These are phyloP conservation scores for Anthracocystis panici-leucophaei DNA, from an alignment of 1,284 basidiomycete species.

Conservation along the genomic window DNA sequence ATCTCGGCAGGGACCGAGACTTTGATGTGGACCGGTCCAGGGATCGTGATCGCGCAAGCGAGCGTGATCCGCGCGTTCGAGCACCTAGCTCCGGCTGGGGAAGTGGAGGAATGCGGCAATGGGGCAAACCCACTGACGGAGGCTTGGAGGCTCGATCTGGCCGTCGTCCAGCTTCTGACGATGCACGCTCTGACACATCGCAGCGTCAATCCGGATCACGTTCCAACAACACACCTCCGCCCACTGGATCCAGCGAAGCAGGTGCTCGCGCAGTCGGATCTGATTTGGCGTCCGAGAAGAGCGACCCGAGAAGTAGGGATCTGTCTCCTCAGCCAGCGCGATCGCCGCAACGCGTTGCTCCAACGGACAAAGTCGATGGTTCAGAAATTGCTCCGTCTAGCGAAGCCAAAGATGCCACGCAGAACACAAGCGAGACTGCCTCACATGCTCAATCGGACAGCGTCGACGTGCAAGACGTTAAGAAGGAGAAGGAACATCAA, in stretches of 20 bases:
- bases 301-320: slow-evolving; percentile 33
- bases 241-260: slow-evolving; percentile 24
- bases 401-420: background rate
- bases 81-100: slow-evolving; percentile 28
- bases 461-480: background rate
- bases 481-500: background rate
- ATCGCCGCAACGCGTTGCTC: slow-evolving; percentile 3
- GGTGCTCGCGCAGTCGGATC: slow-evolving; percentile 15
- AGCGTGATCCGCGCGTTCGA: slow-evolving; percentile 30
- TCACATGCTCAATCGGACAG: background rate
- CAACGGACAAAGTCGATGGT: background rate
- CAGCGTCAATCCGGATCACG: slow-evolving; percentile 23
- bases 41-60: slow-evolving; percentile 32
- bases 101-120: slow-evolving; percentile 34
- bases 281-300: slow-evolving; percentile 29
- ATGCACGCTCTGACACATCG: slow-evolving; percentile 35
- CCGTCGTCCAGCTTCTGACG: slow-evolving; percentile 32
- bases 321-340: slow-evolving; percentile 22
- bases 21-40: slow-evolving; percentile 44
- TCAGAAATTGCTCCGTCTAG: background rate
- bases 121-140: slow-evolving; percentile 42
- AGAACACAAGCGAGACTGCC: background rate
- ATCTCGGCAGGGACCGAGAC: slow-evolving; percentile 24
- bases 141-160: slow-evolving; percentile 26
- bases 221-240: slow-evolving; percentile 35